A percentile compares a stretch with the other conserved stretches of the same genome.
Conservation (phyloP, 1,139 yeast genomes). For the Geotrichum restrictum region DNA sequence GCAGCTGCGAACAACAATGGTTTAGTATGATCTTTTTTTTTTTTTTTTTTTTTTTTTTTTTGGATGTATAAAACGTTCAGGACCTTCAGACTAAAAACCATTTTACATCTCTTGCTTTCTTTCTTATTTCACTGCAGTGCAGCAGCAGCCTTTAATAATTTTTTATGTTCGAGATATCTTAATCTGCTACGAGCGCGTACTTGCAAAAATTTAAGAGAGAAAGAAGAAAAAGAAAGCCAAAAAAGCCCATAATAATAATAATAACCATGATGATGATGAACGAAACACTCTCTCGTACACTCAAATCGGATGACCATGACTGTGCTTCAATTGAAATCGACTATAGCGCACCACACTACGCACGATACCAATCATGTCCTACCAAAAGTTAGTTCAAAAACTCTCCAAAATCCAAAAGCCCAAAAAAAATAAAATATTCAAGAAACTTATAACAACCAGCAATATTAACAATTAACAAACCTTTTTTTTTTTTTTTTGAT, state of each 20-base stretch:
- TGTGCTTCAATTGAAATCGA: slow-evolving; percentile 9
- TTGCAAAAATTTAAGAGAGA: background rate
- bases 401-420: too few relatives aligned
- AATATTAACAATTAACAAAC: too few relatives aligned
- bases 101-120: too few relatives aligned
- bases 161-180: too few relatives aligned
- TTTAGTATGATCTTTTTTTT: background rate
- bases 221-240: background rate
- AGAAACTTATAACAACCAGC: too few relatives aligned
- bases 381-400: slow-evolving; percentile 2
- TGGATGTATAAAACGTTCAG: too few relatives aligned
- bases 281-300: background rate
- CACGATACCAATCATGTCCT: slow-evolving; percentile 12
- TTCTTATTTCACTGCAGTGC: too few relatives aligned
- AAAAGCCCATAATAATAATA: background rate
- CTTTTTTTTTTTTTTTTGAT: background rate
- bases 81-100: too few relatives aligned
- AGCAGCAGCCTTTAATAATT: too few relatives aligned
- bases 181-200: too few relatives aligned
- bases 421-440: too few relatives aligned
- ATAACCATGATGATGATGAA: too few relatives aligned
- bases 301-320: slow-evolving; percentile 6
- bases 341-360: slow-evolving; percentile 17
- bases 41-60: background rate
- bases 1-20: background rate